Base-by-base conservation (phyloP, 164 flowering plant species). In the Brasenia schreberi region DNA sequence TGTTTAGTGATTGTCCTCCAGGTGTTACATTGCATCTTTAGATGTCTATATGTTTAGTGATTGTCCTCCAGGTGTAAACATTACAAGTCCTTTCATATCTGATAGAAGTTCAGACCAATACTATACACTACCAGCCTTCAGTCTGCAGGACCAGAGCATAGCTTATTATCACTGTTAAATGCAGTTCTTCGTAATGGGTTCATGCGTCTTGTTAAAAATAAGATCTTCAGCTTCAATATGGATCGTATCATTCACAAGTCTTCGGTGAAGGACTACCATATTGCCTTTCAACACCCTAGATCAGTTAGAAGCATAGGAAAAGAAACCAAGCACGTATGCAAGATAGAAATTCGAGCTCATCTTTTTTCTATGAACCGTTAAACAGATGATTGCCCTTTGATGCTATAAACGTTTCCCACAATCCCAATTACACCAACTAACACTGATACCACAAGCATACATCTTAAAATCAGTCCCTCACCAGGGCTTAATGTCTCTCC, bases 381-480 rank as follows among this genome's bases (percentile, higher is more conserved):
- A 33, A 33, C 39, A 33, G 39, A 33, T 33, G 86, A 81, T 59
- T 70, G 52, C 68, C 77, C 74, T 19, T 66, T 42, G 16, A 94
- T 52, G 79, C 90, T 83, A 66, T 78, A 92, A 10, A 91, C 69
- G 78, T 95, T 92, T 9, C 97, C 99, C 66, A 77, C 67, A 23
- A 87, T 83, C 62, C 99, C 99, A 66, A 84, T 83, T 68, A 89
- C 42, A 71, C 92, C 72, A 64, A 91, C 94, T 42, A 81, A 43
- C n/a, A 77, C 65, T 0, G 99, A 97, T 79, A 88, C 67, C 43
- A 81, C 64, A 62, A 95, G 64, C 97, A 94, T 91, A 43, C 75
- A 59, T 93, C 90, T 80, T 6, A 89, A 81, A 71, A 89, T 69
- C 17, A 77, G 45, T 80, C 72, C 83, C 75, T 85, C 89, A 18